Evolutionary conservation across 2,329 filamentous ascomycete genomes (phyloP).

Genomic region (Arthroderma sp.): DNA sequence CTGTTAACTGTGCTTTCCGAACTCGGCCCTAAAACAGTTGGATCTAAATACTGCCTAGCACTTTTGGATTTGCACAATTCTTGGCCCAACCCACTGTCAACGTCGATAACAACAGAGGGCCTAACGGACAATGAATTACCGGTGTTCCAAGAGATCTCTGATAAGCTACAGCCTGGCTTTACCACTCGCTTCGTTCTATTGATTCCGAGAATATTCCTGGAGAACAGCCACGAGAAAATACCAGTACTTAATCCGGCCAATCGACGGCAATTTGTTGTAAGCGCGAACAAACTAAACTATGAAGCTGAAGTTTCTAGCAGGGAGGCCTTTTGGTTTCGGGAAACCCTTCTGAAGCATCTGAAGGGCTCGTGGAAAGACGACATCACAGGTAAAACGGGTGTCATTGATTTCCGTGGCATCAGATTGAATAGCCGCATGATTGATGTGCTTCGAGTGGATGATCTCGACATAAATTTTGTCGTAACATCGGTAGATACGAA

Average conservation of each 20-base stretch:
- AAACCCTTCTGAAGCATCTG: constrained; percentile 60
- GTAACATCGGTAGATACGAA: constrained; percentile 17
- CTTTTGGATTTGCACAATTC: constrained; percentile 77
- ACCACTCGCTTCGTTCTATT: constrained; percentile 65
- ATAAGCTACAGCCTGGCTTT: constrained; percentile 43
- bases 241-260: constrained; percentile 67
- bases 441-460: constrained; percentile 67
- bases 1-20: constrained; percentile 35
- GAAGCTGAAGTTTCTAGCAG: constrained; percentile 64
- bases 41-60: constrained; percentile 59
- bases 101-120: constrained; percentile 37
- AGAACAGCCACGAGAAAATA: constrained; percentile 64
- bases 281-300: constrained; percentile 61
- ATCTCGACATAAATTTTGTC: constrained; percentile 52
- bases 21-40: constrained; percentile 28
- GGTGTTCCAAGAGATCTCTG: constrained; percentile 23
- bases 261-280: constrained; percentile 89
- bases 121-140: constrained; percentile 11
- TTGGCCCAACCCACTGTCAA: constrained; percentile 67
- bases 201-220: constrained; percentile 59
- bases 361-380: constrained; percentile 58
- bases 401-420: constrained; percentile 63
- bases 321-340: constrained; percentile 85
- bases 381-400: constrained; percentile 47
- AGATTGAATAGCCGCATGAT: constrained; percentile 66